Base-by-base conservation (phyloP, 2,329 filamentous ascomycete species). In the Graphium sp. region DNA sequence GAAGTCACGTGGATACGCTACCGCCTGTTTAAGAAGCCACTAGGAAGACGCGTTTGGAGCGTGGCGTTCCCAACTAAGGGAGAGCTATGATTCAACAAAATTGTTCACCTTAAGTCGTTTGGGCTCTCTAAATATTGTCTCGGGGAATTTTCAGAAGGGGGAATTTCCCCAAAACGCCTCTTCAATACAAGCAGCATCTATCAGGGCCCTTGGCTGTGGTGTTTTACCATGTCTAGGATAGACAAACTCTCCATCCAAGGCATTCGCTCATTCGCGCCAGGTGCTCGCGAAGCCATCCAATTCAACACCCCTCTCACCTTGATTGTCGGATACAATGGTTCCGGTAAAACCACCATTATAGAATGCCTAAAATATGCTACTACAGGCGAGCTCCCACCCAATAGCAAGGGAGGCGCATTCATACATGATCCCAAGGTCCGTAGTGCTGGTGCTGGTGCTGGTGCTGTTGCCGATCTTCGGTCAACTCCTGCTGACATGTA, bases 361-460 rank as follows among this genome's bases (percentile, higher is more conserved):
- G 89, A 98, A 53, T 92, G 84, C 49, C 77, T 98, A 45, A 94
- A 94, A 48, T 98, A 94, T 72, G 85, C 82, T 29, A 94, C 91
- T 12, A 94, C 85, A 6, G 91, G 89, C 32, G 80, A 91, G 44
- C 67, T 92, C 26, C 89, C 89, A 2, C 83, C 89, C 18, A 93
- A 94, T 58, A 85, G 76, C 57, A 79, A 75, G 40, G 78, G 79
- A 17, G 85, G 84, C 18, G 85, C 87, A 28, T 98, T 95, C 49
- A 83, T 98, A 37, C 87, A 98, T 49, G 89, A 98, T 43, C 89
- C 89, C n/a, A 89, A 89, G 56, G 67, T 79, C 48, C 35, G 40
- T 35, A 12, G 4, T 15, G 14, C 18, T 21, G 12, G 8, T 11
- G 11, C 14, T 4, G 14, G 6, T 15, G 8, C 5, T 7, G 6